Conservation (phyloP, 192 early-diverging fungal genomes). For the Coemansia erecta region DNA sequence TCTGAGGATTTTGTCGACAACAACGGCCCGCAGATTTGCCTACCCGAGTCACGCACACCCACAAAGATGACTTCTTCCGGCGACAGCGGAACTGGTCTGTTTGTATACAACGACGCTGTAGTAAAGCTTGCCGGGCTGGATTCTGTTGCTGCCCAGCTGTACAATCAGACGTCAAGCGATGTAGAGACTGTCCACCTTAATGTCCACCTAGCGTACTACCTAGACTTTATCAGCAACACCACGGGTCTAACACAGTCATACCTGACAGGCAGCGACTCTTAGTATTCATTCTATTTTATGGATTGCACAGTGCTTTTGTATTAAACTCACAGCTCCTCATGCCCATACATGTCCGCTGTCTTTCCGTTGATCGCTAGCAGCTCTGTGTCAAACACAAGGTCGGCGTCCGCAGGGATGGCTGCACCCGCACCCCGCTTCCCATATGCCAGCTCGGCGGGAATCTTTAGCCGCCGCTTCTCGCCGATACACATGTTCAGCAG, state of each 20-base stretch:
- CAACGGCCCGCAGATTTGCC: conserved; percentile 14
- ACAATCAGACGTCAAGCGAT: conserved; percentile 10
- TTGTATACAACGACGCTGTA: conserved; percentile 9
- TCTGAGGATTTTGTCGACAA: conserved; percentile 3
- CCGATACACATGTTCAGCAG: conserved; percentile 87
- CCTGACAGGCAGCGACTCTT: conserved; percentile 5
- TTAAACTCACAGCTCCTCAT: conserved; percentile 20
- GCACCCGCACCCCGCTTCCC: conserved; percentile 69
- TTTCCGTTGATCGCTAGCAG: conserved; percentile 56
- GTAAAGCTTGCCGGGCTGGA: conserved; percentile 33
- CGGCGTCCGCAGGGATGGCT: conserved; percentile 74
- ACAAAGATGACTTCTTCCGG: conserved; percentile 27
- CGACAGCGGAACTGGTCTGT: conserved; percentile 35
- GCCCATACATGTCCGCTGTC: neutral
- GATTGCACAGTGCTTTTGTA: neutral
- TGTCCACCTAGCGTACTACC: conserved; percentile 28
- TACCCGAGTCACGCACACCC: conserved; percentile 11
- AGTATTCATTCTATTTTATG: neutral
- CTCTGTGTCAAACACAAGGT: conserved; percentile 79
- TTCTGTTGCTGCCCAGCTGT: conserved; percentile 18
- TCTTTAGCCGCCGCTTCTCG: conserved; percentile 75
- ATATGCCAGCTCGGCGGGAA: conserved; percentile 78
- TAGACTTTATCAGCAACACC: conserved; percentile 32
- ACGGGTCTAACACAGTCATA: conserved; percentile 24
- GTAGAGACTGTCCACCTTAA: conserved; percentile 34